Percentiles rank a stretch among this genome's conserved stretches.
These are phyloP conservation scores for Plasmodium malariae DNA, from an alignment of 169 alveolate species.

Conservation along the genomic window DNA sequence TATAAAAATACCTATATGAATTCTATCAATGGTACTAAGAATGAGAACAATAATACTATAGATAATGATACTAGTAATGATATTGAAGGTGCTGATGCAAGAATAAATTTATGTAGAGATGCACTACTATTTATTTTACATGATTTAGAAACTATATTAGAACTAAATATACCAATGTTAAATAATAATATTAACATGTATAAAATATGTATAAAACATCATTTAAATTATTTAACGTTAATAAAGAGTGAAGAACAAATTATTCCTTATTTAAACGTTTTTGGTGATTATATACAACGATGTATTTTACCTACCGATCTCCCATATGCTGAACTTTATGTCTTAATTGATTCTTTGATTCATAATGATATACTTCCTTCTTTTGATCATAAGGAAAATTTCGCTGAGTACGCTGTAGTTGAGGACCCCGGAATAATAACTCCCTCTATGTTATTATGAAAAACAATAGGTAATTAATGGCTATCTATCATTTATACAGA, in stretches of 20 bases:
- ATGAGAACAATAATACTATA: neutral
- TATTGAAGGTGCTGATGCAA: constrained; percentile 50
- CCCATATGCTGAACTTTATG: constrained; percentile 82
- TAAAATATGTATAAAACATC: constrained; percentile 81
- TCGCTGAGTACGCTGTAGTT: constrained; percentile 35
- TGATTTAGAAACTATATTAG: constrained; percentile 82
- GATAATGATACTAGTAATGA: constrained; percentile 12
- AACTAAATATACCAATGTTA: constrained; percentile 83
- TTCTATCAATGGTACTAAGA: constrained; percentile 18
- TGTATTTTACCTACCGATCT: constrained; percentile 86
- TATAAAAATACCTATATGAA: constrained; percentile 22
- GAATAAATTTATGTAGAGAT: constrained; percentile 84
- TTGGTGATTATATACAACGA: constrained; percentile 83
- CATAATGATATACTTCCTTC: constrained; percentile 79
- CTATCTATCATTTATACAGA: too few species aligned
- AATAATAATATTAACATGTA: constrained; percentile 76
- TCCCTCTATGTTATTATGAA: constrained; percentile 71
- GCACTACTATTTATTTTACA: constrained; percentile 83
- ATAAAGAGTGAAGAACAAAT: constrained; percentile 78
- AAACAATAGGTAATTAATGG: too few species aligned
- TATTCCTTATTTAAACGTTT: constrained; percentile 81
- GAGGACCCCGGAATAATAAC: constrained; percentile 77
- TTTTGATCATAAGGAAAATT: constrained; percentile 60
- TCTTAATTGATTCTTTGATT: constrained; percentile 78
- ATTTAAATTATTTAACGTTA: constrained; percentile 79